phyloP scores from a whole-genome alignment of 2,329 filamentous ascomycete species.

The Dactylellina haptotyla region DNA sequence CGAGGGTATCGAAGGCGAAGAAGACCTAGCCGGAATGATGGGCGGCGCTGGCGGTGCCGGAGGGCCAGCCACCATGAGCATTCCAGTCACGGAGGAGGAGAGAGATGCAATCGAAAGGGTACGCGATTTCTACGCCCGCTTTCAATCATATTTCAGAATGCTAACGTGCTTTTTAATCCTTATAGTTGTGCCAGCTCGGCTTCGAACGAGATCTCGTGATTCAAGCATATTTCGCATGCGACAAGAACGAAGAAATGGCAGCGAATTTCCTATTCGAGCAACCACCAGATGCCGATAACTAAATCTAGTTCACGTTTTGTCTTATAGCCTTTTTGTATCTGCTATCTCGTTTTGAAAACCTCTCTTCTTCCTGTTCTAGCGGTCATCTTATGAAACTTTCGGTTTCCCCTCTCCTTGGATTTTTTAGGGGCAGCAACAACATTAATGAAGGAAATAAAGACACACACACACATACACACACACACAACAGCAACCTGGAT shows the following conservation, averaged over 20 bases:
- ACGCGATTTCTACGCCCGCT: constrained; percentile 61
- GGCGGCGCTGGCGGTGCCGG: constrained; percentile 67
- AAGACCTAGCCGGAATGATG: constrained; percentile 59
- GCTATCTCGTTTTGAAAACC: constrained; percentile 29
- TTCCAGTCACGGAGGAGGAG: constrained; percentile 94
- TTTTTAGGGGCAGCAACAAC: constrained; percentile 29
- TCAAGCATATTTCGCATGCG: constrained; percentile 98
- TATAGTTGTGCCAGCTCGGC: constrained; percentile 85
- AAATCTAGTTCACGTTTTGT: constrained; percentile 59
- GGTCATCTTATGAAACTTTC: constrained; percentile 45
- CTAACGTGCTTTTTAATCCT: constrained; percentile 25
- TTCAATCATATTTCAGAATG: constrained; percentile 35
- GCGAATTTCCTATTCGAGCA: constrained; percentile 99
- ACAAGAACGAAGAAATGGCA: constrained; percentile 98
- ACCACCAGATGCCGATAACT: constrained; percentile 74
- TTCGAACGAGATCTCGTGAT: constrained; percentile 94
- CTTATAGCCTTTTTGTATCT: neutral
- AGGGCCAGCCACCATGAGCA: constrained; percentile 87
- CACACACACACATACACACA: too few relatives aligned
- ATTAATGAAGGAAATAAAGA: constrained; percentile 34
- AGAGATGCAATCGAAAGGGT: constrained; percentile 95
- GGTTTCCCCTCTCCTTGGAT: constrained; percentile 42
- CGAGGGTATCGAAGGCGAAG: constrained; percentile 82
- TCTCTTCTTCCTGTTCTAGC: constrained; percentile 54
- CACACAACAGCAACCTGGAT: constrained; percentile 17